Percentiles rank a stretch among this genome's conserved stretches.
These are phyloP conservation scores for Aspergillus baeticus DNA, from an alignment of 495 filamentous ascomycete species.

Conservation along the genomic window DNA sequence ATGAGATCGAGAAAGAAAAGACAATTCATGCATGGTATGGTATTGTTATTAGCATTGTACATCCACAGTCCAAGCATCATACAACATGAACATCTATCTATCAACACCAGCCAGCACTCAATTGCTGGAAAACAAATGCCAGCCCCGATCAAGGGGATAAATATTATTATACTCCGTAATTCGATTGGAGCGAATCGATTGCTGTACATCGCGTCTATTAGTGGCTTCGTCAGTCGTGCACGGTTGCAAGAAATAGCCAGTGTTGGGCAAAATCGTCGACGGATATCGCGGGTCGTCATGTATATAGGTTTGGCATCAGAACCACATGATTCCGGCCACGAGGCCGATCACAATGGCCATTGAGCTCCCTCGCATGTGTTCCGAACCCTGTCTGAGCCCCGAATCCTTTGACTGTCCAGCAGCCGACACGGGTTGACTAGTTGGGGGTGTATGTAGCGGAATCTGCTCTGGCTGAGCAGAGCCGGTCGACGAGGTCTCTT, in stretches of 20 bases:
- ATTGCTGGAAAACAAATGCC: background rate
- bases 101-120: background rate
- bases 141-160: too few species aligned
- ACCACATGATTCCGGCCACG: conserved; percentile 44
- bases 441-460: background rate
- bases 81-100: conserved; percentile 4
- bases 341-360: conserved; percentile 46
- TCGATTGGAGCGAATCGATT: too few species aligned
- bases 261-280: too few species aligned
- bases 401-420: conserved; percentile 27
- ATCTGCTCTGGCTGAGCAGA: background rate
- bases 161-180: too few species aligned
- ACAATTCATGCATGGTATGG: too few species aligned
- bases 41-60: too few species aligned
- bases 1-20: too few species aligned
- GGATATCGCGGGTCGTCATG: too few species aligned
- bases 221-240: too few species aligned
- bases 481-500: background rate
- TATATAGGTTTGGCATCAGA: too few species aligned
- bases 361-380: conserved; percentile 36
- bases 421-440: conserved; percentile 12
- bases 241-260: too few species aligned
- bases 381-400: conserved; percentile 26
- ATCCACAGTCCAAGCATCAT: background rate
- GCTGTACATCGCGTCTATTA: too few species aligned